These are phyloP conservation scores for Amniculicola lignicola DNA, from an alignment of 495 filamentous ascomycete genomes.

Conservation along the genomic window DNA sequence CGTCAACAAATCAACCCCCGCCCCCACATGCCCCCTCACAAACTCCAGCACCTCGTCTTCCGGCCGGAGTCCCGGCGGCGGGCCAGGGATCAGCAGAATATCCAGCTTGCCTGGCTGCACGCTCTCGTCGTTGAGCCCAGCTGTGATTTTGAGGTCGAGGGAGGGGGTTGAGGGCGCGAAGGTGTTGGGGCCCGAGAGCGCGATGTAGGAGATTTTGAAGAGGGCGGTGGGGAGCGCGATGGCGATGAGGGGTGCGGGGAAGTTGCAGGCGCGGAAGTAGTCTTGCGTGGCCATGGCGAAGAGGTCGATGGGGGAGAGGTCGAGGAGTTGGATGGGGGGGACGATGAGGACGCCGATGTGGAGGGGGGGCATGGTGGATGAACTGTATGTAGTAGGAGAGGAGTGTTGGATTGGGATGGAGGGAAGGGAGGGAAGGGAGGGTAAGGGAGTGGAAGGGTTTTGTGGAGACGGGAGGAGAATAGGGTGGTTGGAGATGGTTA, in stretches of 20 bases:
- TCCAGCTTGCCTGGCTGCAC: conserved; percentile 28
- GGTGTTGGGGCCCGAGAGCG: conserved; percentile 4
- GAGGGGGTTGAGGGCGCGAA: conserved; percentile 6
- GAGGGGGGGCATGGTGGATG: conserved; percentile 12
- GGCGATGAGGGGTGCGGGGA: conserved; percentile 23
- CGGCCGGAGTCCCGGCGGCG: conserved; percentile 10
- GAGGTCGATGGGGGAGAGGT: conserved; percentile 33
- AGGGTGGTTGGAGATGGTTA: not conserved
- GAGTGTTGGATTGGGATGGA: conserved; percentile 1
- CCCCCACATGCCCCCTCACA: conserved; percentile 21
- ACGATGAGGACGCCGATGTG: conserved; percentile 34
- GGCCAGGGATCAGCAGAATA: conserved; percentile 29
- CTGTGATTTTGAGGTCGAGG: conserved; percentile 9
- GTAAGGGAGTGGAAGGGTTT: not conserved
- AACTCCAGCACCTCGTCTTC: conserved; percentile 22
- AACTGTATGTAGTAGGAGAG: not conserved
- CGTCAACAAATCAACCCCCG: conserved; percentile 23
- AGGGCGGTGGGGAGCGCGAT: conserved; percentile 11
- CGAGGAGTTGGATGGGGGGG: conserved; percentile 32
- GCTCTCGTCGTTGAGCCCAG: conserved; percentile 11
- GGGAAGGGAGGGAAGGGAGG: not conserved
- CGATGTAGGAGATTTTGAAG: conserved; percentile 24
- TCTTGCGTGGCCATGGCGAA: conserved; percentile 25
- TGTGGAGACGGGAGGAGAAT: not conserved
- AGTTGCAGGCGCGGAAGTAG: conserved; percentile 28